phyloP scores from a whole-genome alignment of 306 rosid species.

The Citrullus amarus region DNA sequence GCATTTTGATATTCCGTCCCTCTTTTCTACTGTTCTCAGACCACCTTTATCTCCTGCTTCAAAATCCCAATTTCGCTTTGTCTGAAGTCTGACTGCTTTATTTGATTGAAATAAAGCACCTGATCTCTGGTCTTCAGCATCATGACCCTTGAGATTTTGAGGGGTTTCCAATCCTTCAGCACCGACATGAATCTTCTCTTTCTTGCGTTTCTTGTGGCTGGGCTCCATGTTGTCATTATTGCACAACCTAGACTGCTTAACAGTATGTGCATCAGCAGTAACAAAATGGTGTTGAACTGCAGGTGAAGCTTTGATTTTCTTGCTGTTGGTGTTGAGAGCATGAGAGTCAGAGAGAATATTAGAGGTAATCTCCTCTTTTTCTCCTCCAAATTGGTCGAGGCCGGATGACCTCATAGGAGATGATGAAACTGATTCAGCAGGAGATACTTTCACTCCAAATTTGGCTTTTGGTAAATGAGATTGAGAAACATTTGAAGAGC shows the following conservation, averaged over 20 bases:
- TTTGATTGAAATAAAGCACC: constrained; percentile 20
- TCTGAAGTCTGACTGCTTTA: constrained; percentile 18
- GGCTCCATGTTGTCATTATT: constrained; percentile 6
- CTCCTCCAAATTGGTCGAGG: constrained; percentile 23
- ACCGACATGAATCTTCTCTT: constrained; percentile 18
- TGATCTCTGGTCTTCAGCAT: constrained; percentile 27
- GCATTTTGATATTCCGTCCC: constrained; percentile 28
- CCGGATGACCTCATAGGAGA: constrained; percentile 47
- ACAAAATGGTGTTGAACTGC: constrained; percentile 24
- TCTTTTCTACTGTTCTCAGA: constrained; percentile 19
- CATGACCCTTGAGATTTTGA: constrained; percentile 21
- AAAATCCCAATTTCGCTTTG: constrained; percentile 24
- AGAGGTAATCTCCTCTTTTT: constrained; percentile 11
- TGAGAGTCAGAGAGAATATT: constrained; percentile 15
- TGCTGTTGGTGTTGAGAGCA: constrained; percentile 21
- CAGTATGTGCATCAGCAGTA: constrained; percentile 15
- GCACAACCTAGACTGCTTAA: constrained; percentile 20
- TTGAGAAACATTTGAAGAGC: constrained; percentile 67
- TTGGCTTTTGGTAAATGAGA: constrained; percentile 35
- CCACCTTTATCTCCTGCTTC: constrained; percentile 24
- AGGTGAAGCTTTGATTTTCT: constrained; percentile 18
- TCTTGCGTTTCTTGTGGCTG: constrained; percentile 17
- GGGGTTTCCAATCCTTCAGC: constrained; percentile 28
- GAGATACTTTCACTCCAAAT: constrained; percentile 43
- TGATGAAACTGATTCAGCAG: constrained; percentile 71